Evolutionary conservation across 1,284 basidiomycete genomes (phyloP), one percentile per base, ranked within the genome.

Genomic region (Apiotrichum veenhuisii): DNA sequence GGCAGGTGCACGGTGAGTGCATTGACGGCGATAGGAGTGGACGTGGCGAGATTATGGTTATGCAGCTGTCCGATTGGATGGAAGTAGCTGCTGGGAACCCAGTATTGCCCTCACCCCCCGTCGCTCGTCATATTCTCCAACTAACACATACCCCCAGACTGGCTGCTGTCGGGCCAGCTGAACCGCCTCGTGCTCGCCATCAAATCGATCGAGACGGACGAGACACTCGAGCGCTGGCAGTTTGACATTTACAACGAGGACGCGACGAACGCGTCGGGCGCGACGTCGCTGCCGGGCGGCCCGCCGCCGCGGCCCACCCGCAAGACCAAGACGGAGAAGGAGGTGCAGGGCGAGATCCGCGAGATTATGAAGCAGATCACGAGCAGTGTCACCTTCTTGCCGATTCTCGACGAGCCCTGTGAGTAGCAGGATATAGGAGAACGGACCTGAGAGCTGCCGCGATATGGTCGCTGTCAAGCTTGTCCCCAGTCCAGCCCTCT

Each of bases 301-400:
- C 64, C 61, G 25, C 50, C 50, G 57, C 48, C 68, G 62, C 56
- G n/a, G 38, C 41, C 60, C 55, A 63, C 66, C 56, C 64, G 64
- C 56, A 75, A 77, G 64, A 65, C 77, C 66, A 78, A 82, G 73
- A 82, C 82, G 23, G 93, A 98, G 70, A 83, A 91, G 34, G 91
- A 98, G 72, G 95, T 98, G 34, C 91, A 96, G 76, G 89, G 88
- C 30, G 95, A 99, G 82, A 98, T 98, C 65, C 87, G 95, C 25
- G 91, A 91, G 50, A 98, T 98, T 71, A 85, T 98, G 74, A 96
- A 98, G 79, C 96, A 99, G 77, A 98, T 99, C 71, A 93, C 96
- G 42, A 91, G 91, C 47, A 90, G 87, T 67, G 91, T 94, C 63
- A 97, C 95, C 17, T 98, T 97, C 78, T 80, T 98, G 54, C 95